These are phyloP conservation scores for Austroboletus festivus DNA, from an alignment of 768 basidiomycete species.

Conservation along the genomic window DNA sequence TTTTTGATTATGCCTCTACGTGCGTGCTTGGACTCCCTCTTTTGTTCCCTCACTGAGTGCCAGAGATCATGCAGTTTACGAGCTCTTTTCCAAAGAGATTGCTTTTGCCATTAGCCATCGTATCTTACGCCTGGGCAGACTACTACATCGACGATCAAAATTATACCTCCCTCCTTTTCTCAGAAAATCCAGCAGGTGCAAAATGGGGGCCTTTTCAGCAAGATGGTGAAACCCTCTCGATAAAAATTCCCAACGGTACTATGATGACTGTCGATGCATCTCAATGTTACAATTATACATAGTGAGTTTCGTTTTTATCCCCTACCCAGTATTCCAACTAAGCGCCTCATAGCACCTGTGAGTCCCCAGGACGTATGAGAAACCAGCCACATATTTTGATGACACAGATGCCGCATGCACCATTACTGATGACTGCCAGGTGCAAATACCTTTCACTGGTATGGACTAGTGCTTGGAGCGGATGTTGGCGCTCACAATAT, in stretches of 20 bases:
- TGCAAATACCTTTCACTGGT: slow-evolving; percentile 17
- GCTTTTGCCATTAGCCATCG: not conserved
- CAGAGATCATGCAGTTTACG: slow-evolving; percentile 4
- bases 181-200: slow-evolving; percentile 9
- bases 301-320: slow-evolving; percentile 4
- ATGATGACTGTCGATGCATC: slow-evolving; percentile 13
- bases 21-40: not conserved
- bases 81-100: not conserved
- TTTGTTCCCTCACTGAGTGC: not conserved
- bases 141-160: slow-evolving; percentile 20
- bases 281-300: slow-evolving; percentile 14
- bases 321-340: not conserved
- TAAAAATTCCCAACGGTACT: slow-evolving; percentile 7
- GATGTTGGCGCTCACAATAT: not conserved
- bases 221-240: slow-evolving; percentile 12
- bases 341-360: slow-evolving; percentile 7
- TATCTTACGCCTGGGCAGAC: slow-evolving; percentile 6
- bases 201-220: slow-evolving; percentile 10
- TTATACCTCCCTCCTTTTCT: slow-evolving; percentile 8
- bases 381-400: not conserved
- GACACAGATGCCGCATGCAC: slow-evolving; percentile 11
- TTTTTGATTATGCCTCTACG: not conserved
- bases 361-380: not conserved
- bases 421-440: slow-evolving; percentile 8
- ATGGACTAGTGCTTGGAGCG: not conserved